Base-by-base conservation (phyloP, 306 rosid species). In the Cicer arietinum region DNA sequence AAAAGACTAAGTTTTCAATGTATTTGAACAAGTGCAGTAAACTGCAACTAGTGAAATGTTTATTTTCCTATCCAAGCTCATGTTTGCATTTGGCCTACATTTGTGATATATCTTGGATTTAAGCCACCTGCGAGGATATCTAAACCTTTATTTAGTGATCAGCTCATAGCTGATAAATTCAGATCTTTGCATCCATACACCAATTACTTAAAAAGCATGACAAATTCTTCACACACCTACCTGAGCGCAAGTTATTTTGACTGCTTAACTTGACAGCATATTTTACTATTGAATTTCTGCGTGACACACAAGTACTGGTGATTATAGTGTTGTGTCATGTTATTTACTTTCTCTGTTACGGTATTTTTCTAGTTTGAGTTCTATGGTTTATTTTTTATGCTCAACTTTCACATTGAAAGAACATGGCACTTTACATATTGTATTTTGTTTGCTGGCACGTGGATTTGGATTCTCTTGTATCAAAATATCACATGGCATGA, bases 91-190 rank as follows among this genome's bases (percentile, higher is more conserved):
- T 50, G 8, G 18, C 3, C n/a, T 2, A 48, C 53, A 48, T 6
- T 48, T 59, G 14, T 61, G 18, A 35, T 6, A 43, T 61, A 12
- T 61, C 0, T 7, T 61, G 39, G 46, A 50, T 50, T 50, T n/a
- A 11, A 50, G 17, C 20, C 7, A 50, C 7, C n/a, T 11, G 18
- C n/a, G 54, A 44, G 77, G 16, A 62, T 22, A 44, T 40, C 51
- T 44, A 51, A 16, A 43, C 37, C 60, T 17, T 9, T 10, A 39
- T 51, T 51, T 22, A 71, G 52, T 18, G 75, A 60, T 10, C 43
- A 73, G 68, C 53, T n/a, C 69, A 43, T 73, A 1, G 69, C 60
- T 61, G 70, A 39, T 46, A 5, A 10, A 17, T 25, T 46, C 18
- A 46, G 8, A 2, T 59, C 53, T 16, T 14, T 48, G 41, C 50